Conservation (phyloP, 1,139 yeast genomes). For the Geotrichum restrictum region DNA sequence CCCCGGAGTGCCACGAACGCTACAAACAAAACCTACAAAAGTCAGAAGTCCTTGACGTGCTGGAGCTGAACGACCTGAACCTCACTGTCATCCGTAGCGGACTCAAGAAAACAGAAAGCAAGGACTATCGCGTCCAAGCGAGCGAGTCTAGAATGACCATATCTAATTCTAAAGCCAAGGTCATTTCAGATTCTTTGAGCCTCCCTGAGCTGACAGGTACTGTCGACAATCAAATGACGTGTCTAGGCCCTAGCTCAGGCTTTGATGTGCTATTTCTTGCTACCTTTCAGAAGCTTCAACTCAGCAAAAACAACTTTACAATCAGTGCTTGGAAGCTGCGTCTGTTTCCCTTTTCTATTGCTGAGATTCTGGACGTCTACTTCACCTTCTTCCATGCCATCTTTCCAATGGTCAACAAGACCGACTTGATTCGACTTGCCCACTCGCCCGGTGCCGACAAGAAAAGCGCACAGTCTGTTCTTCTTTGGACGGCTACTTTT, state of each 20-base stretch:
- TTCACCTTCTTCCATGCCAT: constrained; percentile 24
- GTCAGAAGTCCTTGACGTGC: background rate
- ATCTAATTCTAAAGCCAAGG: no score
- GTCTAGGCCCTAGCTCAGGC: constrained; percentile 25
- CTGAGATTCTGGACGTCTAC: constrained; percentile 24
- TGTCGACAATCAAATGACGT: background rate
- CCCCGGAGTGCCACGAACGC: background rate
- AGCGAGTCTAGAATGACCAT: background rate
- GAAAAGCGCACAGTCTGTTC: constrained; percentile 21
- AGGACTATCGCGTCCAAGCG: background rate
- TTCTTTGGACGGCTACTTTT: constrained; percentile 24
- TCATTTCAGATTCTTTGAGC: background rate
- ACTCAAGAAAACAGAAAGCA: background rate
- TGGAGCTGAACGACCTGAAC: constrained; percentile 2
- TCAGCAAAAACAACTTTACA: constrained; percentile 23
- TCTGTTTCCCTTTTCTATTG: constrained; percentile 20
- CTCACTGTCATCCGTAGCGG: background rate
- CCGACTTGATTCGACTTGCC: constrained; percentile 20
- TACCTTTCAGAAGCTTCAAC: constrained; percentile 21
- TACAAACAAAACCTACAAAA: background rate
- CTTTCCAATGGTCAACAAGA: constrained; percentile 25
- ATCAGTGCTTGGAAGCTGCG: constrained; percentile 21
- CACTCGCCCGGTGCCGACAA: constrained; percentile 20
- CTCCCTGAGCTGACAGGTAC: no score
- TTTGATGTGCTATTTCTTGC: constrained; percentile 24